phyloP scores from a whole-genome alignment of 208 protist species.

The Blechomonas ayalai region DNA sequence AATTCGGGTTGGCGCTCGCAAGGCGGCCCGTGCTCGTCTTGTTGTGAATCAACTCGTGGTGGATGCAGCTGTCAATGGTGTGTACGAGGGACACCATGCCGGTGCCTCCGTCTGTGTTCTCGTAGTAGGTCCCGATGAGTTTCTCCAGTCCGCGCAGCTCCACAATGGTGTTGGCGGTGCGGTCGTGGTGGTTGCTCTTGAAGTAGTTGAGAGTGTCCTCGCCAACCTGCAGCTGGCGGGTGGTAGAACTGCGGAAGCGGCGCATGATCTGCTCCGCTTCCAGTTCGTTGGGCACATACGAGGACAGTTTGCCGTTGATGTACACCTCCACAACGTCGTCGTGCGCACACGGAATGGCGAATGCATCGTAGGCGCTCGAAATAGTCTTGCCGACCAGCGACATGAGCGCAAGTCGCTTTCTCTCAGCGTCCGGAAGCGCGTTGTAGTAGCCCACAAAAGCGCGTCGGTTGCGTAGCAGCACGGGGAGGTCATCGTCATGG shows the following conservation, averaged over 20 bases:
- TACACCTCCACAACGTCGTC: conserved; percentile 75
- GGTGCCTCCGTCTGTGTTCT: conserved; percentile 83
- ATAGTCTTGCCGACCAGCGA: conserved; percentile 63
- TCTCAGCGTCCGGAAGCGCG: conserved; percentile 49
- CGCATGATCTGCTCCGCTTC: conserved; percentile 82
- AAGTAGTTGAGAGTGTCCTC: conserved; percentile 87
- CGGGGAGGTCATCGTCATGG: conserved; percentile 54
- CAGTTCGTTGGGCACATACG: conserved; percentile 69
- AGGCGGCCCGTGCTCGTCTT: conserved; percentile 87
- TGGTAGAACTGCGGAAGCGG: conserved; percentile 67
- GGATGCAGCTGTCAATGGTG: conserved; percentile 84
- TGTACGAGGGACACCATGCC: conserved; percentile 91
- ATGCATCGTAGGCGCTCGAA: conserved; percentile 65
- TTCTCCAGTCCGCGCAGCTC: conserved; percentile 86
- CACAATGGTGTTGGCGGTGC: conserved; percentile 66
- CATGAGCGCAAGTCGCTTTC: conserved; percentile 77
- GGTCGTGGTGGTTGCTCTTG: conserved; percentile 71
- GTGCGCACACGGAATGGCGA: conserved; percentile 67
- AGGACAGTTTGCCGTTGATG: conserved; percentile 56
- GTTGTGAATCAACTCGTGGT: conserved; percentile 92
- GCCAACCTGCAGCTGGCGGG: conserved; percentile 82
- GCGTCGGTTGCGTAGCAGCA: conserved; percentile 72
- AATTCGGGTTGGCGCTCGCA: conserved; percentile 87
- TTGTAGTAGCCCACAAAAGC: conserved; percentile 85
- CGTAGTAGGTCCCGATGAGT: conserved; percentile 90